These are phyloP conservation scores for Penicillium cataractarum DNA, from an alignment of 495 filamentous ascomycete genomes.

Conservation along the genomic window DNA sequence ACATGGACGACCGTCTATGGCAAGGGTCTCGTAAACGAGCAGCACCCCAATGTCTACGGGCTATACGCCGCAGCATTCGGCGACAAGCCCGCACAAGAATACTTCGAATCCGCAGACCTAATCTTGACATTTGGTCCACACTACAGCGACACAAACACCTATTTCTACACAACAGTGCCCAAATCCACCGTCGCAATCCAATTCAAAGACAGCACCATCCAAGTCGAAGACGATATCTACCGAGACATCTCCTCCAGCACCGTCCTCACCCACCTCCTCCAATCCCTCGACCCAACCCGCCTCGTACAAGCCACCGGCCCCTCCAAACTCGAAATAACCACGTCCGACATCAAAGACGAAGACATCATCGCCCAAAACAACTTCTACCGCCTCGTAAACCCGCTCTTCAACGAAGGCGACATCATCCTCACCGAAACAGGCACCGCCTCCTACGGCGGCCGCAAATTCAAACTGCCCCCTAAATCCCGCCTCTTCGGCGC, in stretches of 20 bases:
- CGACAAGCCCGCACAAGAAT: constrained; percentile 24
- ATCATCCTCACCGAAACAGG: constrained; percentile 48
- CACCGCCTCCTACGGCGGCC: constrained; percentile 40
- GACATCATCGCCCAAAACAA: constrained; percentile 33
- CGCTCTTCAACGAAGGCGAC: constrained; percentile 39
- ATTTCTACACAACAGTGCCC: constrained; percentile 33
- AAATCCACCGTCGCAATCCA: constrained; percentile 30
- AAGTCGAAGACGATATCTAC: constrained; percentile 33
- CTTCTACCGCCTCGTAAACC: constrained; percentile 37
- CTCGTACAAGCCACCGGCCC: constrained; percentile 21
- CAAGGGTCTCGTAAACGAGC: constrained; percentile 45
- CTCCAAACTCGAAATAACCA: constrained; percentile 14
- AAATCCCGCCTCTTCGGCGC: constrained; percentile 38
- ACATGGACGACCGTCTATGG: constrained; percentile 40
- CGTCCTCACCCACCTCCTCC: constrained; percentile 26
- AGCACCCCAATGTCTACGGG: constrained; percentile 38
- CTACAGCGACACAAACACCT: constrained; percentile 44
- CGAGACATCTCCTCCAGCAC: constrained; percentile 25
- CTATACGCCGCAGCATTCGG: constrained; percentile 37
- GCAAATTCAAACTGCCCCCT: constrained; percentile 33
- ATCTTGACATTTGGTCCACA: constrained; percentile 39
- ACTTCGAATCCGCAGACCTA: constrained; percentile 38
- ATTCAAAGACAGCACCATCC: constrained; percentile 33
- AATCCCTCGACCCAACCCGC: constrained; percentile 25
- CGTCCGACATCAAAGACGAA: constrained; percentile 17